phyloP scores from a whole-genome alignment of 1,284 basidiomycete genomes.

The Baeospora myosura region DNA sequence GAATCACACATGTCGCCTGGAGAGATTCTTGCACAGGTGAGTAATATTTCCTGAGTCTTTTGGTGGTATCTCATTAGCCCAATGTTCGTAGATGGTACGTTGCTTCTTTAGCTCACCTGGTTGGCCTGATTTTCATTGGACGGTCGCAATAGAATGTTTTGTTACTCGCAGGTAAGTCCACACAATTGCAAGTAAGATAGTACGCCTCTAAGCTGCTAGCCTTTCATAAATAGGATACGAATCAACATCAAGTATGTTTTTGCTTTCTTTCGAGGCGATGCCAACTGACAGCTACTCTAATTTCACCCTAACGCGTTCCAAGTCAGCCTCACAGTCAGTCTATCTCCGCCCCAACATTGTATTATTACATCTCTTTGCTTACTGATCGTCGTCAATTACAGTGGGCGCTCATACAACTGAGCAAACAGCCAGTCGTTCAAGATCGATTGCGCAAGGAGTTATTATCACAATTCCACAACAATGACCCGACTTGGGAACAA shows the following conservation, averaged over 20 bases:
- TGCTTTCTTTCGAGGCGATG: constrained; percentile 3
- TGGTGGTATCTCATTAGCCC: too few relatives aligned
- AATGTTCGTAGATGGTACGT: constrained; percentile 22
- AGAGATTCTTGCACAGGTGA: constrained; percentile 54
- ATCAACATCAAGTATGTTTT: constrained; percentile 31
- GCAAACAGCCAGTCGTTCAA: constrained; percentile 40
- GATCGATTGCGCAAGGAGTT: constrained; percentile 47
- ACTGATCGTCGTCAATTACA: constrained; percentile 13
- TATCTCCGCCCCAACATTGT: too few relatives aligned
- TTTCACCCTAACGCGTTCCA: constrained; percentile 1
- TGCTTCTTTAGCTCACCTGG: too few relatives aligned
- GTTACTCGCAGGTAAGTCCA: too few relatives aligned
- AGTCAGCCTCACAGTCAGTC: constrained; percentile 32
- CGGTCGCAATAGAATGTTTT: too few relatives aligned
- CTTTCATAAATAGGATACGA: too few relatives aligned
- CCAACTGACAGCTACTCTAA: too few relatives aligned
- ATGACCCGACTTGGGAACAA: constrained; percentile 41
- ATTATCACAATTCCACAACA: constrained; percentile 19
- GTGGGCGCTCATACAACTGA: constrained; percentile 46
- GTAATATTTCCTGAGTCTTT: too few relatives aligned
- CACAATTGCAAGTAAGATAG: too few relatives aligned
- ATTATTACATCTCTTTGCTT: neutral
- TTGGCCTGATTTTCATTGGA: too few relatives aligned
- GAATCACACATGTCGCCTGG: constrained; percentile 48
- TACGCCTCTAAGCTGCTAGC: too few relatives aligned